These are phyloP conservation scores for Pseudonitzschia pungens DNA, from an alignment of 108 stramenopile species.

Conservation along the genomic window DNA sequence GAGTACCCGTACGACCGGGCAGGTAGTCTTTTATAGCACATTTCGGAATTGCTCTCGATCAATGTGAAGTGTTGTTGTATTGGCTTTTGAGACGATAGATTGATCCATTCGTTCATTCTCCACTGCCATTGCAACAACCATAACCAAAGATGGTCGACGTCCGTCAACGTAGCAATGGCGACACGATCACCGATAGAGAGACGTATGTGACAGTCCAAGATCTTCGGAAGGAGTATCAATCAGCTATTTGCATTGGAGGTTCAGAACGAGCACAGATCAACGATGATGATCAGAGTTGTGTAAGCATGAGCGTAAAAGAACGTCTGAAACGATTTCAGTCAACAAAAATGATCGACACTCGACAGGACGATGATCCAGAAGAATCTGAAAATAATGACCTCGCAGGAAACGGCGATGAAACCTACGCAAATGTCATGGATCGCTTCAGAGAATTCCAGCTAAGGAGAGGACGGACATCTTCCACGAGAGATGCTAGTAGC, in stretches of 20 bases:
- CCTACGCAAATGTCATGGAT: no score
- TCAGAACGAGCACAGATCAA: not conserved
- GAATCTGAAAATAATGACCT: no score
- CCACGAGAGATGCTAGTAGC: not conserved
- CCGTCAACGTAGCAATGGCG: not conserved
- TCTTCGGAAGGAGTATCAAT: not conserved
- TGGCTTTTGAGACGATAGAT: no score
- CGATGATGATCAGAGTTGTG: not conserved
- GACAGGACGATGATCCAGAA: not conserved
- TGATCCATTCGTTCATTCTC: no score
- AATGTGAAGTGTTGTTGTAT: no score
- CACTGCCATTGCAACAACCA: no score
- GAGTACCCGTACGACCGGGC: no score
- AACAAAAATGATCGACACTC: not conserved
- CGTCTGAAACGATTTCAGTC: not conserved
- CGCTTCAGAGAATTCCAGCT: no score
- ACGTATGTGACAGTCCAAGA: not conserved
- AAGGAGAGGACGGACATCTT: no score
- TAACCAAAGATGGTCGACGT: slow-evolving; percentile 5
- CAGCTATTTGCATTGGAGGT: not conserved
- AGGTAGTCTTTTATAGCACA: no score
- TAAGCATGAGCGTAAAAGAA: not conserved
- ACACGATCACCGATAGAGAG: not conserved
- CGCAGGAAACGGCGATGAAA: no score
- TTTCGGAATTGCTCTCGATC: no score